Base-by-base conservation (phyloP, 345 rosid species). In the Erysimum cheiranthoides region DNA sequence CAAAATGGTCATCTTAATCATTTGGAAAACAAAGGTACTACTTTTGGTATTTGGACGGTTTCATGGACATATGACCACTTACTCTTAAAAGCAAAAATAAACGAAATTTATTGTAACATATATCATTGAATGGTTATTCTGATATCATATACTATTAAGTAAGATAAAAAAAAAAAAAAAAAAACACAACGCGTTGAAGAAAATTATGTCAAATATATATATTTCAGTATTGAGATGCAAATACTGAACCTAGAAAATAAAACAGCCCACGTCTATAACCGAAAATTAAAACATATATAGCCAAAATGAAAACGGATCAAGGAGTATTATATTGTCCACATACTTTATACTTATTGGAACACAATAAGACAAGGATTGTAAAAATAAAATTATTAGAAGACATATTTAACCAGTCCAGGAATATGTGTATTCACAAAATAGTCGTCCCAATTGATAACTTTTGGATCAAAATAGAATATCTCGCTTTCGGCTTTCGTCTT, bases 391-490 rank as follows among this genome's bases (percentile, higher is more conserved):
- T 16, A 70, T 53, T 61, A n/a, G 61, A 77, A 62, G 7, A 77
- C 76, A 13, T 77, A 63, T 49, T 71, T 77, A 63, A 77, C 67
- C 14, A 87, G 40, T 0, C 92, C 86, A 21, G 92, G 85, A 54
- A 91, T 14, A 39, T 89, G 94, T 42, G 21, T 70, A 0, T 77
- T 74, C 42, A 56, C 28, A 64, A 87, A 46, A 76, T 89, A 87
- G 57, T 86, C 84, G 5, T 86, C 86, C 90, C 91, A 89, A 10
- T 79, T 31, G 64, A 89, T 82, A 52, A 31, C 2, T 14, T 66
- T 84, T 2, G 90, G 87, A 71, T 87, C 89, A 4, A 87, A 83
- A 71, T 71, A 65, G 59, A 89, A 84, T 62, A 61, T 36, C 9
- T 79, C 76, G 0, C 6, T 8, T 17, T 82, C 83, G 5, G 10